phyloP scores from a whole-genome alignment of 2,329 filamentous ascomycete species.

The Ceratocystiopsis sp. region DNA sequence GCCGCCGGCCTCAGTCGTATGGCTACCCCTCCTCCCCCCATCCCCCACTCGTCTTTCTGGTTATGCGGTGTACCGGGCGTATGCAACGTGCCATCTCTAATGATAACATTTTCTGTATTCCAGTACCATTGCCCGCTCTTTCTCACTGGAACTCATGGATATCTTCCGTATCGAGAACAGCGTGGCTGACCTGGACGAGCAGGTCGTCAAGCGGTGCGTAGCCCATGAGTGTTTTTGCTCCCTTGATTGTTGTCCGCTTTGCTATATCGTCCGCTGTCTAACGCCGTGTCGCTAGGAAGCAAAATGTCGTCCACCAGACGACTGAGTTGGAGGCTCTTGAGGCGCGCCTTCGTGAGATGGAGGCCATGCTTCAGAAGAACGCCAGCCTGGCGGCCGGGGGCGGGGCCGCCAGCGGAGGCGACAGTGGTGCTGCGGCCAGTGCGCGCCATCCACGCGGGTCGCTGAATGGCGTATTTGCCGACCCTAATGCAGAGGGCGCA shows the following conservation, averaged over 20 bases:
- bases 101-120: neutral
- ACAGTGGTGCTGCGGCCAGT: slow-evolving; percentile 5
- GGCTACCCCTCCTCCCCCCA: slow-evolving; percentile 19
- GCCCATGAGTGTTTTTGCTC: neutral
- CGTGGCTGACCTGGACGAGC: slow-evolving; percentile 53
- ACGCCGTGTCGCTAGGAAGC: slow-evolving; percentile 43
- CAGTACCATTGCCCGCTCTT: slow-evolving; percentile 79
- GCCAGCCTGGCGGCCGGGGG: neutral
- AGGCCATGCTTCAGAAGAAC: slow-evolving; percentile 43
- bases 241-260: neutral
- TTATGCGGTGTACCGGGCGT: neutral
- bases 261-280: neutral
- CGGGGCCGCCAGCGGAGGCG: neutral
- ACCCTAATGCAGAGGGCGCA: slow-evolving; percentile 10
- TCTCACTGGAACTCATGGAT: slow-evolving; percentile 71
- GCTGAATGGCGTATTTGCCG: slow-evolving; percentile 12
- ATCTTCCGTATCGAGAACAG: slow-evolving; percentile 78
- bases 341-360: slow-evolving; percentile 67
- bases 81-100: no score
- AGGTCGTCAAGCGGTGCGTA: slow-evolving; percentile 67
- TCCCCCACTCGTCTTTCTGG: neutral
- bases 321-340: slow-evolving; percentile 78
- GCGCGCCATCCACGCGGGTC: slow-evolving; percentile 15
- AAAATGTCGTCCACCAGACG: slow-evolving; percentile 54
- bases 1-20: slow-evolving; percentile 68